Evolutionary conservation across 331 rosid genomes (phyloP).

Genomic region (Saraca asoca): DNA sequence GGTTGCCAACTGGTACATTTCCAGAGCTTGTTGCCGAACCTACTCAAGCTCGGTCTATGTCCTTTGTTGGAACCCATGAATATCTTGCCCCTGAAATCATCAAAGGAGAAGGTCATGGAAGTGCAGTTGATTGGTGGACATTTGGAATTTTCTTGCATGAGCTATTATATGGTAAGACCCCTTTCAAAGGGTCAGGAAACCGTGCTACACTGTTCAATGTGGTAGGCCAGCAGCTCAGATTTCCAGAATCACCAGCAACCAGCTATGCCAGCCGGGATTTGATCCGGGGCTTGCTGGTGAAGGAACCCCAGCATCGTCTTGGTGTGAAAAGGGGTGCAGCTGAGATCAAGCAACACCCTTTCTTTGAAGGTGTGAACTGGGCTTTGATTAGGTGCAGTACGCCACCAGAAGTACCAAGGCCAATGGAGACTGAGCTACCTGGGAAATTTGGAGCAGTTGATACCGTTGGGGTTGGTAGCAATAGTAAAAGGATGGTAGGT

Average conservation of each 20-base stretch:
- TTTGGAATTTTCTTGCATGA: slow-evolving; percentile 97
- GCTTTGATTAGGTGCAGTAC: slow-evolving; percentile 96
- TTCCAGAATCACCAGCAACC: slow-evolving; percentile 91
- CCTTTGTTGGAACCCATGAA: slow-evolving; percentile 97
- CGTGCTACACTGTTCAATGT: slow-evolving; percentile 97
- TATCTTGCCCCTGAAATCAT: slow-evolving; percentile 98
- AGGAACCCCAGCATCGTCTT: slow-evolving; percentile 94
- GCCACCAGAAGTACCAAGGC: slow-evolving; percentile 98
- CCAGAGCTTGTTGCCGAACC: slow-evolving; percentile 99
- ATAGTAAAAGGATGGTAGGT: slow-evolving; percentile 84
- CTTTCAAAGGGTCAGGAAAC: slow-evolving; percentile 96
- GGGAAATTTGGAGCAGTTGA: slow-evolving; percentile 66
- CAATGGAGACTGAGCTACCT: slow-evolving; percentile 71
- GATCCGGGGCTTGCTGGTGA: slow-evolving; percentile 85
- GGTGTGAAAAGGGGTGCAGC: slow-evolving; percentile 98
- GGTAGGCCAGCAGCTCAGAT: slow-evolving; percentile 91
- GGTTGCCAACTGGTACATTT: slow-evolving; percentile 59
- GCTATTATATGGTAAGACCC: slow-evolving; percentile 87
- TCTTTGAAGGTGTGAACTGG: slow-evolving; percentile 99
- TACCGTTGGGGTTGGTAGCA: slow-evolving; percentile 57
- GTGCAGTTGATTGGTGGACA: slow-evolving; percentile 99
- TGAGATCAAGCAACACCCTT: slow-evolving; percentile 95
- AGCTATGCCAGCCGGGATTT: slow-evolving; percentile 88
- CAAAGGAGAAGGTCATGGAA: slow-evolving; percentile 98
- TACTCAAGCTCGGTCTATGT: slow-evolving; percentile 95